These are phyloP conservation scores for Pseudozyma tsukubaensis DNA, from an alignment of 1,284 basidiomycete species.

Conservation along the genomic window DNA sequence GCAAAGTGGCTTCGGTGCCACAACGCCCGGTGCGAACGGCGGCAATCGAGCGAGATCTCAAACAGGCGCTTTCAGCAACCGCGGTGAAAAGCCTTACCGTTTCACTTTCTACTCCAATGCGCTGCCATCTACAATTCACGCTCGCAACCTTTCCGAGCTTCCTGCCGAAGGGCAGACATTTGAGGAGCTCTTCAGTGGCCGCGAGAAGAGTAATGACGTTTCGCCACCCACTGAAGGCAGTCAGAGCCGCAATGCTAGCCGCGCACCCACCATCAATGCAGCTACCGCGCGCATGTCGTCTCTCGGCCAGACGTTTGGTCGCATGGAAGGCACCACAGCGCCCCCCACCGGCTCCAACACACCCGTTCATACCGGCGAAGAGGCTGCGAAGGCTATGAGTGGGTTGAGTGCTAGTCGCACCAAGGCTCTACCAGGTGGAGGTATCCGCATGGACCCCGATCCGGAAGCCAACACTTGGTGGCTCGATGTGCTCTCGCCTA, in stretches of 20 bases:
- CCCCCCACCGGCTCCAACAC: slow-evolving; percentile 61
- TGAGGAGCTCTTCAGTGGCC: slow-evolving; percentile 86
- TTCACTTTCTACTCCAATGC: slow-evolving; percentile 99
- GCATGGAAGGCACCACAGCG: slow-evolving; percentile 58
- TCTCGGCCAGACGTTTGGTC: slow-evolving; percentile 32
- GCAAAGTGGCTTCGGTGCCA: slow-evolving; percentile 20
- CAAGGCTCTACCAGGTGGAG: slow-evolving; percentile 59
- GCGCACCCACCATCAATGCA: slow-evolving; percentile 47
- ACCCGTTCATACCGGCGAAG: slow-evolving; percentile 34
- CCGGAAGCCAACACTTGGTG: slow-evolving; percentile 91
- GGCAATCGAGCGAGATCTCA: slow-evolving; percentile 27
- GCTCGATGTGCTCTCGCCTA: slow-evolving; percentile 93
- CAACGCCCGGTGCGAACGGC: slow-evolving; percentile 14
- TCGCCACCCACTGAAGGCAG: slow-evolving; percentile 44
- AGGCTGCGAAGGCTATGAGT: slow-evolving; percentile 25
- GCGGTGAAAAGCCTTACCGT: slow-evolving; percentile 80
- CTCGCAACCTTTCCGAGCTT: slow-evolving; percentile 89
- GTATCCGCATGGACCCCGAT: slow-evolving; percentile 62
- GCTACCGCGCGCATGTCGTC: slow-evolving; percentile 44
- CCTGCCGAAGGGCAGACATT: slow-evolving; percentile 94
- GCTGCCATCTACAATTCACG: slow-evolving; percentile 91
- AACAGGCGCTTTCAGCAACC: slow-evolving; percentile 43
- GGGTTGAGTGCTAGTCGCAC: slow-evolving; percentile 32
- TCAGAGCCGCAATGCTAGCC: slow-evolving; percentile 48
- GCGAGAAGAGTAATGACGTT: slow-evolving; percentile 26